phyloP scores from a whole-genome alignment of 2,329 filamentous ascomycete genomes.

The Clonostachys rosea region DNA sequence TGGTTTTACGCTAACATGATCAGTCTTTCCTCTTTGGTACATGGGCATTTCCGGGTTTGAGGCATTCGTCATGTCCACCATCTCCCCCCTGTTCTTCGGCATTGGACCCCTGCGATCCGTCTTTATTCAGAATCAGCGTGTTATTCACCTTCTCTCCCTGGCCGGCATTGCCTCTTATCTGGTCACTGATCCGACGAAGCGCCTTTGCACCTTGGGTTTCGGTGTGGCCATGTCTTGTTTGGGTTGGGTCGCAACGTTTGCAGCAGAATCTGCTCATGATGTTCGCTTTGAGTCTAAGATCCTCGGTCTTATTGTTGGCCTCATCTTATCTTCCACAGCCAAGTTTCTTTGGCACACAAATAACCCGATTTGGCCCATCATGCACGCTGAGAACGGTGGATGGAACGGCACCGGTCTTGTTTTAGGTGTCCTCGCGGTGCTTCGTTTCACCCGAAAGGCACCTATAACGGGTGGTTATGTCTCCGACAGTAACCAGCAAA shows the following conservation, averaged over 20 bases:
- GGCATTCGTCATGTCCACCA: slow-evolving; percentile 76
- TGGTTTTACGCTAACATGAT: neutral
- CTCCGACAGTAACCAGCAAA: slow-evolving; percentile 34
- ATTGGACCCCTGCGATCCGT: slow-evolving; percentile 65
- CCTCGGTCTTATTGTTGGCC: slow-evolving; percentile 73
- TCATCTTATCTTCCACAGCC: slow-evolving; percentile 79
- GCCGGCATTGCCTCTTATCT: slow-evolving; percentile 76
- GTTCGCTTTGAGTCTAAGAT: slow-evolving; percentile 77
- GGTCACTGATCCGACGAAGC: slow-evolving; percentile 64
- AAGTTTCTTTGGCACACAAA: slow-evolving; percentile 95
- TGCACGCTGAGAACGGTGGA: slow-evolving; percentile 85
- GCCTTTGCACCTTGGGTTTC: slow-evolving; percentile 78
- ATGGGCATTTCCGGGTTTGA: slow-evolving; percentile 99
- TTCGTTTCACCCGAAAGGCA: slow-evolving; percentile 68
- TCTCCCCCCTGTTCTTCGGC: slow-evolving; percentile 75
- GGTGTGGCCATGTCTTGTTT: slow-evolving; percentile 77
- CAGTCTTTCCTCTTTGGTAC: slow-evolving; percentile 94
- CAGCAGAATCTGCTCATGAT: slow-evolving; percentile 70
- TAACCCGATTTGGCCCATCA: slow-evolving; percentile 94
- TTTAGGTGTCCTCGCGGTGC: slow-evolving; percentile 69
- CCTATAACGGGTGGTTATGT: slow-evolving; percentile 36
- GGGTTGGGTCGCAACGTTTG: slow-evolving; percentile 79
- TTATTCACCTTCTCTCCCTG: slow-evolving; percentile 73
- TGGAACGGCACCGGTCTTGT: slow-evolving; percentile 82
- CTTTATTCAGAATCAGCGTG: slow-evolving; percentile 62